These are phyloP conservation scores for Neophaeococcomyces mojaviensis DNA, from an alignment of 2,329 filamentous ascomycete genomes.

Conservation along the genomic window DNA sequence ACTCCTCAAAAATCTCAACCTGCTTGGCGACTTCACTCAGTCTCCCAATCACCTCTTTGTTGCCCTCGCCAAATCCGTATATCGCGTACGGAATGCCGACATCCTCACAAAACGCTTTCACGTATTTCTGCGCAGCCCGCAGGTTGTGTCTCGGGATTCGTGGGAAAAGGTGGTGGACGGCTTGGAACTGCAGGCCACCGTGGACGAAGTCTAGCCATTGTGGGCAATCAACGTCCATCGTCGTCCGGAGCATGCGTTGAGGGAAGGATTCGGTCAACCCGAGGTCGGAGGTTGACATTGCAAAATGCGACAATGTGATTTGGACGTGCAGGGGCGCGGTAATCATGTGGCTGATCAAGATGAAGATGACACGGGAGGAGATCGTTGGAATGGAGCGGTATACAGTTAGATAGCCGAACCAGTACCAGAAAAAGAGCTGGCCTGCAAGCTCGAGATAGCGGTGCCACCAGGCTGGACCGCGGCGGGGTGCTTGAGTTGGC, in stretches of 20 bases:
- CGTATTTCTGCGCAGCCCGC: constrained; percentile 63
- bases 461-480: constrained; percentile 76
- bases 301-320: constrained; percentile 85
- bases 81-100: constrained; percentile 77
- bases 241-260: constrained; percentile 83
- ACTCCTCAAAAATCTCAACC: constrained; percentile 67
- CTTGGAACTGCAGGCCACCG: constrained; percentile 82
- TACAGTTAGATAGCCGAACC: constrained; percentile 73
- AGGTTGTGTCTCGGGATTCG: constrained; percentile 79
- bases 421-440: constrained; percentile 73
- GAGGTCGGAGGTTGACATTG: constrained; percentile 82
- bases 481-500: constrained; percentile 60
- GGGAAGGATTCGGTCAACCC: constrained; percentile 79
- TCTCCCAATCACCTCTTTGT: constrained; percentile 67
- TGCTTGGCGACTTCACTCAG: constrained; percentile 74
- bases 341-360: constrained; percentile 71
- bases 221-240: constrained; percentile 90
- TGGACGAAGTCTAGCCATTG: constrained; percentile 84
- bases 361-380: constrained; percentile 61
- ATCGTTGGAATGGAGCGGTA: constrained; percentile 64
- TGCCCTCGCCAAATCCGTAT: constrained; percentile 76
- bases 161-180: constrained; percentile 76
- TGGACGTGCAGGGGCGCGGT: constrained; percentile 79
- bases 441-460: constrained; percentile 70
- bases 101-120: constrained; percentile 73